A percentile compares a stretch with the other conserved stretches of the same genome.
Evolutionary conservation across 805 yeast genomes (phyloP).

Genomic region (Yarrowia alimentaria): DNA sequence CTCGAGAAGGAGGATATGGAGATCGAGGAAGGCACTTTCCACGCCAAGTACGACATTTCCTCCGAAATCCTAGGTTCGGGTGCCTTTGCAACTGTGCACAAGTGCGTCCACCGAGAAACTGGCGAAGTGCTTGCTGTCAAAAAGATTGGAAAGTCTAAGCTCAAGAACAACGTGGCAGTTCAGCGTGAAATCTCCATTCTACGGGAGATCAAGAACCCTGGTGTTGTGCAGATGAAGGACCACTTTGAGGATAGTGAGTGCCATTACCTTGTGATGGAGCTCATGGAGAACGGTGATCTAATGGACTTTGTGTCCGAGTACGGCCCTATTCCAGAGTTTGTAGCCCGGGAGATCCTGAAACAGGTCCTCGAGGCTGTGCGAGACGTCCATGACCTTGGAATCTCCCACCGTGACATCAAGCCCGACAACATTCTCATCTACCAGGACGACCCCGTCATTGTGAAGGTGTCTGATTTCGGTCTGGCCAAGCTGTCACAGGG

Average conservation of each 20-base stretch:
- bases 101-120: constrained; percentile 79
- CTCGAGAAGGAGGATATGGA: constrained; percentile 41
- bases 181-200: constrained; percentile 82
- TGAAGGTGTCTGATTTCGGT: constrained; percentile 97
- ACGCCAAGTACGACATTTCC: constrained; percentile 62
- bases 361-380: constrained; percentile 82
- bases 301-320: constrained; percentile 96
- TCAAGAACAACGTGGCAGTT: constrained; percentile 75
- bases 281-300: constrained; percentile 92
- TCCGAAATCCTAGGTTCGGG: constrained; percentile 91
- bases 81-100: constrained; percentile 95
- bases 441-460: constrained; percentile 82
- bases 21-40: constrained; percentile 34
- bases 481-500: constrained; percentile 87
- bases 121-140: constrained; percentile 90
- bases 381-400: constrained; percentile 85
- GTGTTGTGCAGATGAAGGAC: constrained; percentile 78
- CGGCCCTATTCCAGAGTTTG: constrained; percentile 84
- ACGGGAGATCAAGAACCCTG: constrained; percentile 73
- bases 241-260: constrained; percentile 79
- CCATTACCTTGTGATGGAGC: constrained; percentile 91
- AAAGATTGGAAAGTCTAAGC: constrained; percentile 77
- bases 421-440: constrained; percentile 94
- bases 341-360: constrained; percentile 78
- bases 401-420: constrained; percentile 93